Evolutionary conservation across 257 asterid genomes (phyloP), one percentile per base, ranked within the genome.

Genomic region (Euphrasia confusa): DNA sequence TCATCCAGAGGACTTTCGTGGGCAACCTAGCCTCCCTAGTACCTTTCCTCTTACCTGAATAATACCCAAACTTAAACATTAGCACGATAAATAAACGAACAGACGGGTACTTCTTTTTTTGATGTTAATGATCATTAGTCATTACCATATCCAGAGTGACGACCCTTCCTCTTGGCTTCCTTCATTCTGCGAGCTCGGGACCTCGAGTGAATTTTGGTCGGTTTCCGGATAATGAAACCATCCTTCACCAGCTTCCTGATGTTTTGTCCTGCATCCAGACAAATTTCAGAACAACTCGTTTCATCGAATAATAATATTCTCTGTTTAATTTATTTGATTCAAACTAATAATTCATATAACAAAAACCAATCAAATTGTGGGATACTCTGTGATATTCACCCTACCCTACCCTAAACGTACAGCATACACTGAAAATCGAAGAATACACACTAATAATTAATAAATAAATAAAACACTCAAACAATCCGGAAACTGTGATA

Each of bases 1-100:
- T 70, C 98, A 91, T 91, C 98, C 98, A 91, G 8, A 91, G 94
- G 0, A 91, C 45, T 68, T 91, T 91, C 0, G 98, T 91, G 39
- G 96, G 98, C 81, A 91, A 58, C 72, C 98, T 88, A 4, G 98
- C 98, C 73, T 91, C 96, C 76, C 95, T 84, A 32, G 98, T 91
- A 80, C 98, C 98, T 84, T 88, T 91, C 1, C 98, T 90, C 74
- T 91, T 91, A 84, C 96, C 98, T 88, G 67, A 42, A 48, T 21
- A 14, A 48, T 0, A 5, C 11, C 15, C 5, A n/a, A 56, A 14
- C 24, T 21, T 21, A 21, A 21, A 21, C 24, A 21, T 21, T 21
- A 21, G 24, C 24, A 21, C 24, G 1, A 21, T 21, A 21, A 21
- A 21, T 1, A 21, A 1, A 21, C 24, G 24, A 21, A 21, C 24